phyloP scores from a whole-genome alignment of 2,329 filamentous ascomycete species.

The Phoma herbarum region DNA sequence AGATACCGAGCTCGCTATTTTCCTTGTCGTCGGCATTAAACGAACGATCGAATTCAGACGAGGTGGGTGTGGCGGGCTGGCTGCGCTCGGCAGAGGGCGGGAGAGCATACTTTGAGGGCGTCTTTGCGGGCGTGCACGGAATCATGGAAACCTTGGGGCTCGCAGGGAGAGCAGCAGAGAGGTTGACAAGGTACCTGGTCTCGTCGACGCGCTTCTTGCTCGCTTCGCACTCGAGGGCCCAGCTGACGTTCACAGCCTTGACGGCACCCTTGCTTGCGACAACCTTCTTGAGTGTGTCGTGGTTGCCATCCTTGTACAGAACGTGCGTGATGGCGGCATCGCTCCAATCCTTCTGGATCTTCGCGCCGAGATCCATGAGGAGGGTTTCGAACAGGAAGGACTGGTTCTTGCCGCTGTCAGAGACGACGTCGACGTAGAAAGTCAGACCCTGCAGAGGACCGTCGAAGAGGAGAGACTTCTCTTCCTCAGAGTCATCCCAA shows the following conservation, averaged over 20 bases:
- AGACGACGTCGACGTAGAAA: slow-evolving; percentile 84
- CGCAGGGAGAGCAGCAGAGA: slow-evolving; percentile 33
- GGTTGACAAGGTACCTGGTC: slow-evolving; percentile 42
- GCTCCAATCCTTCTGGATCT: slow-evolving; percentile 73
- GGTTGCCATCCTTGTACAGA: slow-evolving; percentile 86
- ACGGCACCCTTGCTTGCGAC: slow-evolving; percentile 76
- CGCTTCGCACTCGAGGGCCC: slow-evolving; percentile 74
- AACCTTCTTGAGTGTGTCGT: slow-evolving; percentile 82
- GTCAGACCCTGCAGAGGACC: slow-evolving; percentile 66
- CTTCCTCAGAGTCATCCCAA: slow-evolving; percentile 39
- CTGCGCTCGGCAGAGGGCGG: slow-evolving; percentile 37
- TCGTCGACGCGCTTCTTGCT: slow-evolving; percentile 48
- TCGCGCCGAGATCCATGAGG: slow-evolving; percentile 81
- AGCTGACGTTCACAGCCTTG: slow-evolving; percentile 85
- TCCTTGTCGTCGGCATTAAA: slow-evolving; percentile 41
- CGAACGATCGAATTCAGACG: slow-evolving; percentile 42
- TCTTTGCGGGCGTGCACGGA: slow-evolving; percentile 43
- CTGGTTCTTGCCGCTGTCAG: slow-evolving; percentile 68
- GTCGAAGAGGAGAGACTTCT: slow-evolving; percentile 34
- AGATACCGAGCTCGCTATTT: slow-evolving; percentile 49
- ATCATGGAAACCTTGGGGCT: slow-evolving; percentile 32
- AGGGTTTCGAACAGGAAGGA: slow-evolving; percentile 77
- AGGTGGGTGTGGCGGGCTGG: slow-evolving; percentile 37
- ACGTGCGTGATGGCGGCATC: slow-evolving; percentile 84
- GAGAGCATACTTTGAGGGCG: slow-evolving; percentile 41